Percentiles rank a stretch among this genome's conserved stretches.
Evolutionary conservation across 768 basidiomycete species (phyloP).

Genomic region (Hericium rajendrae): DNA sequence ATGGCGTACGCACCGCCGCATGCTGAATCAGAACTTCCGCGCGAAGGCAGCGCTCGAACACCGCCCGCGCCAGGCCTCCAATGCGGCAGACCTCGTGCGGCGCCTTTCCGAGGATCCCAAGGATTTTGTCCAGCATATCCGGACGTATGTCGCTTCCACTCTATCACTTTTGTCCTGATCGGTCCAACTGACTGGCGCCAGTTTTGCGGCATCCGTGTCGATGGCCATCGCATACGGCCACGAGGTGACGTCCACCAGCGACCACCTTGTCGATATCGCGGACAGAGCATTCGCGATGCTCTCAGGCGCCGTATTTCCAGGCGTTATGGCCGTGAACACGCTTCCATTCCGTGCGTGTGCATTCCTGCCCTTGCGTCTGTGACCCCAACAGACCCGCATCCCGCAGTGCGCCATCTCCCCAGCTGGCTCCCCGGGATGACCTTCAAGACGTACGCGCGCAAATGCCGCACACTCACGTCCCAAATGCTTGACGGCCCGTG

Average conservation of each 20-base stretch:
- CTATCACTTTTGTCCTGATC: not conserved
- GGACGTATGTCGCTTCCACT: not conserved
- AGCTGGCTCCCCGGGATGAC: conserved; percentile 2
- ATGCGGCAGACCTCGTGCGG: not conserved
- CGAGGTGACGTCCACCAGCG: conserved; percentile 6
- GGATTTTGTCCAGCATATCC: not conserved
- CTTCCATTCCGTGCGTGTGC: not conserved
- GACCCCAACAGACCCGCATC: too few species aligned
- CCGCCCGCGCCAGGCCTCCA: not conserved
- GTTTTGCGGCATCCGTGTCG: conserved; percentile 1
- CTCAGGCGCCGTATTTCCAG: conserved; percentile 16
- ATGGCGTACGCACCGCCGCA: conserved; percentile 22
- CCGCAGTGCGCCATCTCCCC: not conserved
- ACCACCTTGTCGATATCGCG: conserved; percentile 7
- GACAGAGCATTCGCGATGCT: conserved; percentile 2
- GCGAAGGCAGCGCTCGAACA: not conserved
- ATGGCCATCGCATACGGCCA: conserved; percentile 12
- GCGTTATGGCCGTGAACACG: not conserved
- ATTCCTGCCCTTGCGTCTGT: too few species aligned
- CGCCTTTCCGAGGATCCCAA: not conserved
- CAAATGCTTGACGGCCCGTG: conserved; percentile 1
- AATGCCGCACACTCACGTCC: not conserved
- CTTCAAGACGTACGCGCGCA: not conserved
- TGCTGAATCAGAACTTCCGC: not conserved
- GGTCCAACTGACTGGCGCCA: not conserved